Conservation (phyloP, 2,329 filamentous ascomycete species). For the Cladophialophora bantiana region DNA sequence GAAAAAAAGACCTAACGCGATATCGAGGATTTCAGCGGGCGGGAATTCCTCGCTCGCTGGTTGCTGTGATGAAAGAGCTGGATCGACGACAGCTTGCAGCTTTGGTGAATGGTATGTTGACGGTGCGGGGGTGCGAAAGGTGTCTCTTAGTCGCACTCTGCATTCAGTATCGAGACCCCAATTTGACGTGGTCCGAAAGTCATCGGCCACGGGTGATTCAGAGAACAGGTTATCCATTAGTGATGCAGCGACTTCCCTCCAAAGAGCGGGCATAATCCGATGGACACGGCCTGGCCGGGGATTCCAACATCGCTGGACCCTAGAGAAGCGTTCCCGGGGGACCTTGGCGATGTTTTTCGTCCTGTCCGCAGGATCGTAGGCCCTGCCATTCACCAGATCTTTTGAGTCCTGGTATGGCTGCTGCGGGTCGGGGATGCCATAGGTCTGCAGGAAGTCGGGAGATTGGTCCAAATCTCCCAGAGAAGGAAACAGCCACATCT, state of each 20-base stretch:
- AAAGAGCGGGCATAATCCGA: slow-evolving; percentile 52
- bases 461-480: slow-evolving; percentile 36
- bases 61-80: slow-evolving; percentile 43
- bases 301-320: slow-evolving; percentile 53
- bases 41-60: slow-evolving; percentile 47
- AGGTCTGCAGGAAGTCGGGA: slow-evolving; percentile 35
- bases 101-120: slow-evolving; percentile 34
- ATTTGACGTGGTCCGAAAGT: slow-evolving; percentile 33
- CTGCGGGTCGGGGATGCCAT: slow-evolving; percentile 24
- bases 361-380: slow-evolving; percentile 23
- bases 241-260: slow-evolving; percentile 49
- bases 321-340: slow-evolving; percentile 52
- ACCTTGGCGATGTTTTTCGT: slow-evolving; percentile 42
- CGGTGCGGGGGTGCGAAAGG: slow-evolving; percentile 44
- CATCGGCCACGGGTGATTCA: slow-evolving; percentile 31
- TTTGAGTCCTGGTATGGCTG: slow-evolving; percentile 26
- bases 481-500: slow-evolving; percentile 39
- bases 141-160: slow-evolving; percentile 48
- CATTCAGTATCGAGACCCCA: slow-evolving; percentile 53
- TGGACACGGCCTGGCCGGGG: slow-evolving; percentile 48
- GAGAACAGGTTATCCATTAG: slow-evolving; percentile 52
- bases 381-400: slow-evolving; percentile 23
- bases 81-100: slow-evolving; percentile 38
- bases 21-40: slow-evolving; percentile 61
- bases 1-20: slow-evolving; percentile 62